A percentile compares a stretch with the other conserved stretches of the same genome.
Evolutionary conservation across 257 asterid species (phyloP).

Genomic region (Solanum neorickii): DNA sequence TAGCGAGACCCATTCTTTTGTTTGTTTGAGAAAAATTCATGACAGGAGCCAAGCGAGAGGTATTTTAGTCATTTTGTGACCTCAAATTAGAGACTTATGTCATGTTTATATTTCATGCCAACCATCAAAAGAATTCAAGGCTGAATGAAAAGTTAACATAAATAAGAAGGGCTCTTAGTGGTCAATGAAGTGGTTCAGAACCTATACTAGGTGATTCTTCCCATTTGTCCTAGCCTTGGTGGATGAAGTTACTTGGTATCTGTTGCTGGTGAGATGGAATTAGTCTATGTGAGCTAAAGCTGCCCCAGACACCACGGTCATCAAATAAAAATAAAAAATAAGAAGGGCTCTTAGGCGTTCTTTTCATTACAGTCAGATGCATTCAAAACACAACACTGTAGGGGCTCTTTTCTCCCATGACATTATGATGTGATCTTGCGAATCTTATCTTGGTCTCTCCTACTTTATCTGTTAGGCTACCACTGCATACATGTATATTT

Average conservation of each 20-base stretch:
- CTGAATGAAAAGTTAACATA: neutral
- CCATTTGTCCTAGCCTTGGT: neutral
- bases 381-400: neutral
- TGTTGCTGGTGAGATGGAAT: neutral
- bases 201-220: neutral
- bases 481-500: neutral
- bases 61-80: neutral
- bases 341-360: neutral
- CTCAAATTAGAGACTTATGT: neutral
- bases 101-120: neutral
- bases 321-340: neutral
- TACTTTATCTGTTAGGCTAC: neutral
- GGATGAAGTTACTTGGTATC: neutral
- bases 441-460: neutral
- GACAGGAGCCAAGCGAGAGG: neutral
- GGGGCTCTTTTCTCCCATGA: neutral
- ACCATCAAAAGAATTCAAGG: neutral
- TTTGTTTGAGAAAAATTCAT: neutral
- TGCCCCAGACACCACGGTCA: neutral
- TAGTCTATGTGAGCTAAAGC: neutral
- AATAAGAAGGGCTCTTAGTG: neutral
- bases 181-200: neutral
- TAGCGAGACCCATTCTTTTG: neutral
- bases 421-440: neutral
- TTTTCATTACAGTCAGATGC: neutral